These are phyloP conservation scores for Colletotrichum paranaense DNA, from an alignment of 2,329 filamentous ascomycete species.

Conservation along the genomic window DNA sequence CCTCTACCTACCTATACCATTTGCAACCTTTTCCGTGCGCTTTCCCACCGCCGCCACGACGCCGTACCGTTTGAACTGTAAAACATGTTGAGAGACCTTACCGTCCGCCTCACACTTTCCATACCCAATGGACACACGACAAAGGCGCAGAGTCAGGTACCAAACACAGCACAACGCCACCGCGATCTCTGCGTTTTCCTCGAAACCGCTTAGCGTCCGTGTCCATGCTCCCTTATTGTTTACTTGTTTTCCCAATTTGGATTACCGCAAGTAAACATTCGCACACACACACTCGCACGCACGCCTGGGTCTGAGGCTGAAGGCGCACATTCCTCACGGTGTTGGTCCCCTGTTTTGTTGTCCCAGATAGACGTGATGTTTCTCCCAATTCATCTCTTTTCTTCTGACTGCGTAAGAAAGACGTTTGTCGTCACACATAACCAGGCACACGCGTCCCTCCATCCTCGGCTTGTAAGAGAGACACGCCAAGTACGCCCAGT, in stretches of 20 bases:
- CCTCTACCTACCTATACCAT: too few species aligned
- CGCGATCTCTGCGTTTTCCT: neutral
- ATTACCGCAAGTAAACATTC: neutral
- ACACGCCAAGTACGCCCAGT: too few species aligned
- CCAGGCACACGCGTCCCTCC: neutral
- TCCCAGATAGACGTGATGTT: constrained; percentile 19
- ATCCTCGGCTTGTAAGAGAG: neutral
- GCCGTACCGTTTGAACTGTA: constrained; percentile 3
- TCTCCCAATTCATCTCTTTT: neutral
- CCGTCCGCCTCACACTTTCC: neutral
- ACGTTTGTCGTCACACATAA: too few species aligned
- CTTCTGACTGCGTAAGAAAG: too few species aligned
- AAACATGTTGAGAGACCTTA: constrained; percentile 7
- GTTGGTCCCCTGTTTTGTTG: neutral
- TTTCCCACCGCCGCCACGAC: neutral
- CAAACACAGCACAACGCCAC: neutral
- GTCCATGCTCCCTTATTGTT: neutral
- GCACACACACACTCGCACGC: too few species aligned
- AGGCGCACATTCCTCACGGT: neutral
- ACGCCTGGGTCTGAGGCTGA: too few species aligned
- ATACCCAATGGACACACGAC: neutral
- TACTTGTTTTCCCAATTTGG: neutral
- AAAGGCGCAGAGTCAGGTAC: neutral
- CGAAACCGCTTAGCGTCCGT: neutral
- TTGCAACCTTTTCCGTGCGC: too few species aligned